A percentile compares a stretch with the other conserved stretches of the same genome.
phyloP scores from a whole-genome alignment of 306 rosid species.

The Trifolium dubium region DNA sequence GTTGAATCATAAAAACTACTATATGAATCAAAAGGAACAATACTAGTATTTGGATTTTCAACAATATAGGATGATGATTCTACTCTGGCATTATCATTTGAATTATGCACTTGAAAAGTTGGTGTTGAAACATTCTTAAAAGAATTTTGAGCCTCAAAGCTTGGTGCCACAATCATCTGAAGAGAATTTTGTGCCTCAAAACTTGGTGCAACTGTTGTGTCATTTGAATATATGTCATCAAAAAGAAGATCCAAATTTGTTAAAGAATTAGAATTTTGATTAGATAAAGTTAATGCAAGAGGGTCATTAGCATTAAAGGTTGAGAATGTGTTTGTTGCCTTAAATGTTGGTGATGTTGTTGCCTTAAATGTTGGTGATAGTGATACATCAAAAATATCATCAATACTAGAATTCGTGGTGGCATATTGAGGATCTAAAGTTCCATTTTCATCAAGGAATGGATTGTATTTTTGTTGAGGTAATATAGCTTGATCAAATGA shows the following conservation, averaged over 20 bases:
- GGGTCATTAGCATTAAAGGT: slow-evolving; percentile 21
- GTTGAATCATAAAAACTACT: not conserved
- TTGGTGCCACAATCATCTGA: slow-evolving; percentile 14
- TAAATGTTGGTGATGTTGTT: slow-evolving; percentile 25
- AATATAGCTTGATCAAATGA: slow-evolving; percentile 40
- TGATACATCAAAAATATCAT: slow-evolving; percentile 24
- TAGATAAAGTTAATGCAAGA: slow-evolving; percentile 21
- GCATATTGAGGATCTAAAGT: slow-evolving; percentile 2
- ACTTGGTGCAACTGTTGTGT: slow-evolving; percentile 6
- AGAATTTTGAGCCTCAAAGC: slow-evolving; percentile 3
- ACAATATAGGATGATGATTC: slow-evolving; percentile 22
- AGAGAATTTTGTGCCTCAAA: slow-evolving; percentile 7
- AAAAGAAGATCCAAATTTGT: slow-evolving; percentile 26
- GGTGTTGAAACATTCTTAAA: slow-evolving; percentile 26
- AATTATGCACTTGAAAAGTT: slow-evolving; percentile 17
- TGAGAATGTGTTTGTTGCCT: slow-evolving; percentile 16
- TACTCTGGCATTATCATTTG: not conserved
- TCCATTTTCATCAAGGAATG: slow-evolving; percentile 62
- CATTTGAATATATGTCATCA: slow-evolving; percentile 10
- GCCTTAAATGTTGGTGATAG: slow-evolving; percentile 35
- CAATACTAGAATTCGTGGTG: not conserved
- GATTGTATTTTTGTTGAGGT: slow-evolving; percentile 58
- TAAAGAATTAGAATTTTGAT: slow-evolving; percentile 14
- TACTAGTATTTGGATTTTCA: not conserved
- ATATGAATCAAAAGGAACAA: not conserved